phyloP scores from a whole-genome alignment of 306 rosid species.

The Phaseolus lunatus region DNA sequence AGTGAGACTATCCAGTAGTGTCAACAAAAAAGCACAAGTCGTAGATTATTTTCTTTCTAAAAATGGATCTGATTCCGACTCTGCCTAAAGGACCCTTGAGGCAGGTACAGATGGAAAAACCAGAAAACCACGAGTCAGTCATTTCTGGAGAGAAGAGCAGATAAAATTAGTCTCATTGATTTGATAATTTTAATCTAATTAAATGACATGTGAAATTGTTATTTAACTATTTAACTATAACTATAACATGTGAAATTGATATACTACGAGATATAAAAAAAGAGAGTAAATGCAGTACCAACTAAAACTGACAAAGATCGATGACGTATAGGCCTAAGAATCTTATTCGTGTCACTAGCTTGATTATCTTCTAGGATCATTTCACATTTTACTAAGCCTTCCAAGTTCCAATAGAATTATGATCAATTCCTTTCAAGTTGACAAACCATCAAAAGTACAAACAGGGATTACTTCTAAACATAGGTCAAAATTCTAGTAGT shows the following conservation, averaged over 20 bases:
- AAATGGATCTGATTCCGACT: neutral
- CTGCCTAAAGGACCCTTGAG: neutral
- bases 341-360: neutral
- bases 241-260: slow-evolving; percentile 11
- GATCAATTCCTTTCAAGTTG: slow-evolving; percentile 21
- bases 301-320: neutral
- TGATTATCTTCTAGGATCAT: neutral
- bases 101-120: neutral
- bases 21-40: neutral
- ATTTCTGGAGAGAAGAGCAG: neutral
- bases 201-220: slow-evolving; percentile 10
- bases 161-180: neutral
- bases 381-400: neutral
- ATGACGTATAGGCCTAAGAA: neutral
- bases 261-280: neutral
- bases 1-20: neutral
- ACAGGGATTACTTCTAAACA: slow-evolving; percentile 27
- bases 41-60: neutral
- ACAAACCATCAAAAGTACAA: slow-evolving; percentile 3
- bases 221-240: too few relatives aligned
- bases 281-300: neutral
- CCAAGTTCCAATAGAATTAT: slow-evolving; percentile 12
- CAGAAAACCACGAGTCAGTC: neutral
- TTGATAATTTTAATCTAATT: neutral
- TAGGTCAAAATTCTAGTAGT: slow-evolving; percentile 14